Base-by-base conservation (phyloP, 495 filamentous ascomycete species). In the Neurospora cerealis region DNA sequence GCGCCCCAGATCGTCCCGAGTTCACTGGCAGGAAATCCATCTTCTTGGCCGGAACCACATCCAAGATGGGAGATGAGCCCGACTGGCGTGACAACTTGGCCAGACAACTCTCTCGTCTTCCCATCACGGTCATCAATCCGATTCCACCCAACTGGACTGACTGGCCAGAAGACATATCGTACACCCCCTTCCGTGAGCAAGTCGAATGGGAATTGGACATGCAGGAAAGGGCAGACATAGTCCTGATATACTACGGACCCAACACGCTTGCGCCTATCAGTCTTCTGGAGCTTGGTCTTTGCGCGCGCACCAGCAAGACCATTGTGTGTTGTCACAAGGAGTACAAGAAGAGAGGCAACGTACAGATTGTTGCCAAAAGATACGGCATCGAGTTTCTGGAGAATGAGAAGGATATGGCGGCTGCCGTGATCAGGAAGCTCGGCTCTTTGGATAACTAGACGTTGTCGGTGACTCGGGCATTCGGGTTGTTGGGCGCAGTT, bases 81-180 rank as follows among this genome's bases (percentile, higher is more conserved):
- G 81, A 84, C 75, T 88, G 86, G 86, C 86, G 84, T 11, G 73
- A 82, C 21, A 70, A 54, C 17, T 70, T 88, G 37, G 75, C 70
- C 13, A 69, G 76, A 36, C 77, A 78, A 7, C 80, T 88, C 40
- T 72, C 80, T 0, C 73, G 80, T 42, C 75, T 81, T 10, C 85
- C 87, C 66, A 76, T 92, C 72, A 89, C 87, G 6, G 81, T 92
- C 71, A 84, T 87, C 78, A 90, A 92, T 70, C 89, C 89, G 8
- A 78, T 84, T 15, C 85, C 88, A 1, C 69, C 78, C 4, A 83
- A 88, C 75, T 91, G 88, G 89, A 76, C 79, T 69, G 83, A 78
- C 28, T 88, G 87, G 86, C 73, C 36, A 2, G 83, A 88, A 69
- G 84, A 87, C 24, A 79, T 84, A 32, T 70, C 77, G 0, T 85